Evolutionary conservation across 805 yeast species (phyloP).

Genomic region (Teunomyces barrocoloradensis): DNA sequence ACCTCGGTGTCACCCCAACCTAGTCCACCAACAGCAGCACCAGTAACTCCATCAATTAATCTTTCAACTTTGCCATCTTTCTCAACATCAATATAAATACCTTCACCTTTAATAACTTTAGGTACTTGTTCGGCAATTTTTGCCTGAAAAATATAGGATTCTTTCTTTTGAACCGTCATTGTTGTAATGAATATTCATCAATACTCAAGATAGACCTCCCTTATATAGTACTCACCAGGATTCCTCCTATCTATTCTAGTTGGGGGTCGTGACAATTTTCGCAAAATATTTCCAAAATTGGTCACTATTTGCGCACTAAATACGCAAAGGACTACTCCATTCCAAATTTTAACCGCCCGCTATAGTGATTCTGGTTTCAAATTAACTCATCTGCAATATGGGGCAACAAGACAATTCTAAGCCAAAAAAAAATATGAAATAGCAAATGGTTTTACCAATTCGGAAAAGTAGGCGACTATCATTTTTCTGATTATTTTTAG

Average conservation of each 20-base stretch:
- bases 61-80: conserved; percentile 5
- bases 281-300: background rate
- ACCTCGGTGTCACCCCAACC: conserved; percentile 31
- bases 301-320: background rate
- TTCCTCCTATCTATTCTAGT: no score
- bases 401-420: no score
- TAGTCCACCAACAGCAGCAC: conserved; percentile 35
- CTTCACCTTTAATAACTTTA: conserved; percentile 42
- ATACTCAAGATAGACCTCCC: background rate
- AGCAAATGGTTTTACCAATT: background rate
- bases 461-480: background rate
- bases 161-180: background rate
- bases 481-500: background rate
- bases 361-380: no score
- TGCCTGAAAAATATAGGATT: conserved; percentile 44
- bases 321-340: background rate
- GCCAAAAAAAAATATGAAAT: background rate
- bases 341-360: no score
- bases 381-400: background rate
- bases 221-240: background rate
- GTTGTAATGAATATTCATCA: background rate
- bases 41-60: conserved; percentile 25
- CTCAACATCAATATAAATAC: conserved; percentile 27
- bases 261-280: background rate
- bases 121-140: conserved; percentile 36